These are phyloP conservation scores for Linum tenue DNA, from an alignment of 345 rosid genomes.

Conservation along the genomic window DNA sequence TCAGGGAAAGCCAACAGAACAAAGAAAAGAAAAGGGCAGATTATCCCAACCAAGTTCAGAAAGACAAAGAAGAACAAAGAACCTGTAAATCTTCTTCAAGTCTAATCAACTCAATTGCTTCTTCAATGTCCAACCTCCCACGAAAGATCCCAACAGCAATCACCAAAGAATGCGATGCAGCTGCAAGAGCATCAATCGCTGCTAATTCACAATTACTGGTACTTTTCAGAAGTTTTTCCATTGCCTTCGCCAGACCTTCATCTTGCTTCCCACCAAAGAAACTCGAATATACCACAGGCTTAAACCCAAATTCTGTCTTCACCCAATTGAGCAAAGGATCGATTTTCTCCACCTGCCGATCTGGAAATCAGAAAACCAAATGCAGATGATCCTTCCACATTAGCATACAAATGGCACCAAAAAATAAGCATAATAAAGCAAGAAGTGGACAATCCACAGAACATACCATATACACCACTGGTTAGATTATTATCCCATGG, in stretches of 20 bases:
- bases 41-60: background rate
- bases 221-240: constrained; percentile 52
- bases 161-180: constrained; percentile 72
- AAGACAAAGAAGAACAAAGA: background rate
- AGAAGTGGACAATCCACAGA: background rate
- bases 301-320: constrained; percentile 67
- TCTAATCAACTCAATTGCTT: constrained; percentile 74
- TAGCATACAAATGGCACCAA: background rate
- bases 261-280: constrained; percentile 85
- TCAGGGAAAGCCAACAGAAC: background rate
- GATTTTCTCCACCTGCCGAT: constrained; percentile 64
- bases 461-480: constrained; percentile 53
- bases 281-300: constrained; percentile 66
- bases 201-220: constrained; percentile 77
- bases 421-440: background rate
- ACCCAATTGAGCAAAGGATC: constrained; percentile 87
- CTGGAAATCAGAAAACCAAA: constrained; percentile 27
- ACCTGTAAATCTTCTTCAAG: constrained; percentile 99
- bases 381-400: background rate
- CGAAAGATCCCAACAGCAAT: constrained; percentile 57
- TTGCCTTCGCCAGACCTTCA: constrained; percentile 58
- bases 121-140: constrained; percentile 75
- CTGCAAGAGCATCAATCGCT: constrained; percentile 74
- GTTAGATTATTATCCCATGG: constrained; percentile 61
- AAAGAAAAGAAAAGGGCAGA: background rate